Conservation (phyloP, 371 early-diverging fungal genomes). For the Lichtheimia ramosa region DNA sequence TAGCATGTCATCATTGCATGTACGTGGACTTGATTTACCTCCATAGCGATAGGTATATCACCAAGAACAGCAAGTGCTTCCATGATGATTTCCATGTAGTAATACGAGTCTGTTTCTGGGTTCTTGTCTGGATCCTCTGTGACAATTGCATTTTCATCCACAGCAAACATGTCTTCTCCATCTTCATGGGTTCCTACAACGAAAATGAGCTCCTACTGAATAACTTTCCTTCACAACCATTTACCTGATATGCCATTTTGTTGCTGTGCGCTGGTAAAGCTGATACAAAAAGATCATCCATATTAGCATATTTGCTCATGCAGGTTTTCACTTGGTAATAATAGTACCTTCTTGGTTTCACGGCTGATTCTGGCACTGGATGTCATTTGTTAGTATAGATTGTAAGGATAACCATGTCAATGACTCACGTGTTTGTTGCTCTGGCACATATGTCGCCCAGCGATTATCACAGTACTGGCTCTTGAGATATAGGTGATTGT, state of each 20-base stretch:
- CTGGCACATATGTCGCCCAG: conserved; percentile 58
- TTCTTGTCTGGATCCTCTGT: conserved; percentile 73
- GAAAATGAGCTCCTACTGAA: background rate
- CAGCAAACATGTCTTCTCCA: conserved; percentile 37
- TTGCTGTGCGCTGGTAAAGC: conserved; percentile 1
- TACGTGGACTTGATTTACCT: conserved; percentile 39
- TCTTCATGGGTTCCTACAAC: background rate
- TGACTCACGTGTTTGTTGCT: conserved; percentile 57
- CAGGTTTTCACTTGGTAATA: background rate
- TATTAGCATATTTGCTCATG: too few relatives aligned
- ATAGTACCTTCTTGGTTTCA: conserved; percentile 39
- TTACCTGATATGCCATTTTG: background rate
- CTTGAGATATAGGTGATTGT: conserved; percentile 91
- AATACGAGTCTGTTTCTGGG: conserved; percentile 89
- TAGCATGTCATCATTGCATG: background rate
- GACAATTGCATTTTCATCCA: conserved; percentile 41
- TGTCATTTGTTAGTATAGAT: background rate
- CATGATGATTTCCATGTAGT: conserved; percentile 85
- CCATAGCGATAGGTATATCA: conserved; percentile 76
- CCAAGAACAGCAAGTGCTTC: conserved; percentile 80
- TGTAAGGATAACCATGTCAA: background rate
- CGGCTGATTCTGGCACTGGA: conserved; percentile 45
- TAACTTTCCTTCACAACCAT: background rate
- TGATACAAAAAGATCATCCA: background rate
- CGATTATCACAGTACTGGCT: conserved; percentile 68